Evolutionary conservation across 768 basidiomycete species (phyloP), one percentile per base, ranked within the genome.

Genomic region (Dentipellis fragilis): DNA sequence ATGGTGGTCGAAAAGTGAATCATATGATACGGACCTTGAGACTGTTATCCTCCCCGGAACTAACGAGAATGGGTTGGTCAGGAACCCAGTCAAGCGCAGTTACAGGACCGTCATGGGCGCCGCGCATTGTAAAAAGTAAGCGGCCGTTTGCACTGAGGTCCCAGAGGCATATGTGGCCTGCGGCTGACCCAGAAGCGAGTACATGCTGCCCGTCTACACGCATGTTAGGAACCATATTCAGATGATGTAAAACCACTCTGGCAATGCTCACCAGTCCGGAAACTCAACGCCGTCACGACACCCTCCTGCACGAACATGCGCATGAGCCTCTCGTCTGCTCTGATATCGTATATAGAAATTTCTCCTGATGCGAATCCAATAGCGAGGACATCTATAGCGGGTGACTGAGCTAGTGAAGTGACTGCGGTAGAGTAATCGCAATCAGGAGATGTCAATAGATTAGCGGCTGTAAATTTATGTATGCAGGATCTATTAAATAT

Each of bases 381-480:
- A n/a, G 91, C 96, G 39, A 98, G 78, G 10, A 98, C 92, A 64
- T 99, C 96, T 52, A 98, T 87, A 12, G 94, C 96, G 22, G 95
- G 94, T 9, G 93, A 94, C 66, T 96, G 96, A 1, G 83, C 81
- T 39, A 97, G 65, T 2, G 85, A 73, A 1, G 91, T 93, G 60
- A 98, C 81, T 9, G 88, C 76, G 52, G 65, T 56, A 53, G 70
- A 65, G 48, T 60, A 61, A 57, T 54, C 65, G 64, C 48, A 50
- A 61, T 66, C 61, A 29, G 63, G 70, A 10, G 70, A 67, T 8
- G 74, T 75, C 19, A 80, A 67, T n/a, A 93, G 67, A 47, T 73
- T 70, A 22, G 80, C 67, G 10, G 78, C 64, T 1, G 80, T 64
- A 67, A 94, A 93, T 51, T 81, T 83, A 69, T 96, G 85, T 58